These are phyloP conservation scores for Penicillium waksmanii DNA, from an alignment of 495 filamentous ascomycete species.

Conservation along the genomic window DNA sequence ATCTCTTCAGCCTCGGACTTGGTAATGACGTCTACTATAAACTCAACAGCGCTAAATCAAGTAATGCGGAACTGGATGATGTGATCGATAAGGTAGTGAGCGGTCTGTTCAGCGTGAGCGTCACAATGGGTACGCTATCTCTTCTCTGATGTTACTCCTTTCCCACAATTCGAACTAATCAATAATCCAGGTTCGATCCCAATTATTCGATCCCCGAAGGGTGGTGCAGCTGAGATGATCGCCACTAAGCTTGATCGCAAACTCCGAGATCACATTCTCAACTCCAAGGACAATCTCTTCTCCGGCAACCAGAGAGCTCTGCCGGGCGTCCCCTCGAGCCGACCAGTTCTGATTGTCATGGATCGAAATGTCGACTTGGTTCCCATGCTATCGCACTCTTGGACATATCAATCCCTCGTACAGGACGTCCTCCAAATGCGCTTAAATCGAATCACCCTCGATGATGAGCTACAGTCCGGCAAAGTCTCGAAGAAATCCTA, in stretches of 20 bases:
- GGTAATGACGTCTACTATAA: conserved; percentile 90
- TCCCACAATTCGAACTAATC: not conserved
- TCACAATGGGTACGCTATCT: conserved; percentile 81
- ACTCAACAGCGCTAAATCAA: conserved; percentile 89
- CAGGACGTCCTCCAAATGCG: conserved; percentile 94
- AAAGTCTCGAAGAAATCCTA: conserved; percentile 83
- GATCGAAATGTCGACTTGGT: conserved; percentile 95
- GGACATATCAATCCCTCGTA: conserved; percentile 97
- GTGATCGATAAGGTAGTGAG: conserved; percentile 90
- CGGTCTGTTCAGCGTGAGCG: conserved; percentile 93
- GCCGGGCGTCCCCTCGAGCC: conserved; percentile 66
- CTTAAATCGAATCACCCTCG: conserved; percentile 94
- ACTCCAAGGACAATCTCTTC: conserved; percentile 96
- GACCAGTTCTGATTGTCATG: conserved; percentile 85
- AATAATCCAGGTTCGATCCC: conserved; percentile 72
- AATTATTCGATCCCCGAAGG: conserved; percentile 89
- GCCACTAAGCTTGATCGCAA: conserved; percentile 92
- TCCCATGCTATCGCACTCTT: conserved; percentile 98
- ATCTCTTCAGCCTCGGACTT: conserved; percentile 91
- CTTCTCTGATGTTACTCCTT: not conserved
- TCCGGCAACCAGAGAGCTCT: conserved; percentile 55
- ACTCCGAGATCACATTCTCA: conserved; percentile 92
- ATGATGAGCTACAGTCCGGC: conserved; percentile 75
- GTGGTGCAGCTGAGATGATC: conserved; percentile 92
- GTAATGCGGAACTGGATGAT: conserved; percentile 84